Evolutionary conservation across 768 basidiomycete genomes (phyloP).

Genomic region (Tubosaeta brunneosetosa): DNA sequence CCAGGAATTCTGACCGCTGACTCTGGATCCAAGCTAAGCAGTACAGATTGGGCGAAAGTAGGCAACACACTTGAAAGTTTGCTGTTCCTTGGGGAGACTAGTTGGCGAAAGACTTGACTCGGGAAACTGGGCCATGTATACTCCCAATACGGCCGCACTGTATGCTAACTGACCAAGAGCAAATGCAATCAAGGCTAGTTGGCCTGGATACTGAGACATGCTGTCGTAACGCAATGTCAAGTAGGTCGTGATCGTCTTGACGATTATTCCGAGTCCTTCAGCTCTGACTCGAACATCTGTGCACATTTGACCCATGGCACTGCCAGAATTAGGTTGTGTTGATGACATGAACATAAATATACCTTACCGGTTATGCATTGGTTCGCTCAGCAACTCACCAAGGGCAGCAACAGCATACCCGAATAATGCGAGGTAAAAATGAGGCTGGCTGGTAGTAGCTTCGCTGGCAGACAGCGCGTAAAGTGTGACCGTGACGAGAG

Average conservation of each 20-base stretch:
- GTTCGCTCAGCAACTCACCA: constrained; percentile 77
- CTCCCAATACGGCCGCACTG: constrained; percentile 48
- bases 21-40: neutral
- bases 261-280: constrained; percentile 77
- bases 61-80: constrained; percentile 16
- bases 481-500: constrained; percentile 44
- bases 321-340: constrained; percentile 31
- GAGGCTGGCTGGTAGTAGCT: constrained; percentile 55
- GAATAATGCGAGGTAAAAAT: constrained; percentile 57
- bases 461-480: constrained; percentile 53
- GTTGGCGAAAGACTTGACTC: constrained; percentile 31
- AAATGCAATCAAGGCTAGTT: constrained; percentile 73
- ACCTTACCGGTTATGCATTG: constrained; percentile 67
- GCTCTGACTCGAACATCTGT: constrained; percentile 74
- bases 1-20: constrained; percentile 5
- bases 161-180: constrained; percentile 82
- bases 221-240: constrained; percentile 53
- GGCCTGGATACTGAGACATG: constrained; percentile 27
- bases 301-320: constrained; percentile 62
- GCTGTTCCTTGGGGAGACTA: constrained; percentile 16
- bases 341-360: neutral
- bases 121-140: constrained; percentile 50
- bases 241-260: constrained; percentile 72
- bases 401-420: constrained; percentile 74
- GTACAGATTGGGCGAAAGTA: neutral